These are phyloP conservation scores for Akanthomyces muscarius DNA, from an alignment of 2,329 filamentous ascomycete species.

Conservation along the genomic window DNA sequence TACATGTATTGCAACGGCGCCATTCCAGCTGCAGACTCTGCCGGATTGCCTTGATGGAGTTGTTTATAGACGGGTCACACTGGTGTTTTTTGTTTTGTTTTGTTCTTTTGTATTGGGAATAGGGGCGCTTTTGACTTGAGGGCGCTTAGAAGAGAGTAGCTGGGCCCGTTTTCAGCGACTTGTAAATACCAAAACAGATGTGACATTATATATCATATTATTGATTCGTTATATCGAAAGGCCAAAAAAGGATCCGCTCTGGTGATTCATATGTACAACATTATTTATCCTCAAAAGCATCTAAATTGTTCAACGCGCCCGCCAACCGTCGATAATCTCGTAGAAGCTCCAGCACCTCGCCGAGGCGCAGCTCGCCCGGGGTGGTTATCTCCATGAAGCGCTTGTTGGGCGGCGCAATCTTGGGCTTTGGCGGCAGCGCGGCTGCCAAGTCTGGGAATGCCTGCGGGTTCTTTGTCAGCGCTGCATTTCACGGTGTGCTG, in stretches of 20 bases:
- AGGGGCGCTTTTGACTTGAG: not conserved
- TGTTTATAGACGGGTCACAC: not conserved
- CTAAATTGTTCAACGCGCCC: slow-evolving; percentile 57
- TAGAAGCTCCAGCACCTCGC: slow-evolving; percentile 69
- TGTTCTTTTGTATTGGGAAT: not conserved
- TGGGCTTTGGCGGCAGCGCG: slow-evolving; percentile 52
- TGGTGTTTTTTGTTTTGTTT: not conserved
- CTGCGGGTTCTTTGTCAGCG: slow-evolving; percentile 23
- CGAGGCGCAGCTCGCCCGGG: slow-evolving; percentile 64
- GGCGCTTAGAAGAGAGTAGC: not conserved
- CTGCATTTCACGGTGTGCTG: not conserved
- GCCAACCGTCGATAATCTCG: slow-evolving; percentile 72
- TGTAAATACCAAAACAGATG: not conserved
- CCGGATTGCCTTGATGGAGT: not conserved
- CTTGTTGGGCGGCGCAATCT: slow-evolving; percentile 63
- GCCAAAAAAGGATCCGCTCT: not conserved
- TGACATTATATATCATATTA: not conserved
- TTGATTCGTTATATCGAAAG: not conserved
- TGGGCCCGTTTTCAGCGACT: not conserved
- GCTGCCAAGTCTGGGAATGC: slow-evolving; percentile 58
- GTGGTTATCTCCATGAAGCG: slow-evolving; percentile 70
- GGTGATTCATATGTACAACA: not conserved
- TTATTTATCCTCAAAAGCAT: slow-evolving; percentile 50
- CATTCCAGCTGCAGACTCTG: not conserved
- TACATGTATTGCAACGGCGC: slow-evolving; percentile 1